These are phyloP conservation scores for Spizellomyces punctatus DNA, from an alignment of 192 early-diverging fungal genomes.

Conservation along the genomic window DNA sequence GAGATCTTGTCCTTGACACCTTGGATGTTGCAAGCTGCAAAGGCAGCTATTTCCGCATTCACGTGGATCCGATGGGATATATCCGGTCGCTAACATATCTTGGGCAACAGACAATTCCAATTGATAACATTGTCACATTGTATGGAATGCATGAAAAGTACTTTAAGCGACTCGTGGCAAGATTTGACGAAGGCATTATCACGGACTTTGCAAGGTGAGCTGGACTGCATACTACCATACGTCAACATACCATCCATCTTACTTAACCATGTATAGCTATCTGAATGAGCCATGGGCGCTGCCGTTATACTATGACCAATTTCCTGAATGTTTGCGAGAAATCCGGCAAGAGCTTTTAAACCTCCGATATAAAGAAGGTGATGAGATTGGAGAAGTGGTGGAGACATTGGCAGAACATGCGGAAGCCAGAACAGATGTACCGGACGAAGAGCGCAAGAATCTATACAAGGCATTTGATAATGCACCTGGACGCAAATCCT, in stretches of 20 bases:
- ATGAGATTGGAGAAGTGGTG: slow-evolving; percentile 38
- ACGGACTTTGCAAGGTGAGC: slow-evolving; percentile 52
- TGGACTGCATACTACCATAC: background rate
- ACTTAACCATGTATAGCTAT: slow-evolving; percentile 36
- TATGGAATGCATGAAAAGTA: slow-evolving; percentile 58
- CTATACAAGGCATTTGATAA: slow-evolving; percentile 52
- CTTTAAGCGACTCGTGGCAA: slow-evolving; percentile 48
- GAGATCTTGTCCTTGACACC: slow-evolving; percentile 49
- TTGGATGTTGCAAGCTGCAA: background rate
- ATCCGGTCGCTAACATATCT: slow-evolving; percentile 55
- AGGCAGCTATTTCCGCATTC: slow-evolving; percentile 51
- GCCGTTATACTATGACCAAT: slow-evolving; percentile 57
- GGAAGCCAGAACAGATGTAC: slow-evolving; percentile 31
- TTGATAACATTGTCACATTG: slow-evolving; percentile 47
- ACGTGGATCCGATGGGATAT: slow-evolving; percentile 46
- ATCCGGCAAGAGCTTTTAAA: slow-evolving; percentile 34
- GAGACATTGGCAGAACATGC: slow-evolving; percentile 32
- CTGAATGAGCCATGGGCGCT: slow-evolving; percentile 55
- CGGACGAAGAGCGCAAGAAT: slow-evolving; percentile 37
- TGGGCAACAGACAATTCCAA: slow-evolving; percentile 39
- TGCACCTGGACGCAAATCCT: slow-evolving; percentile 34
- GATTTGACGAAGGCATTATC: slow-evolving; percentile 62
- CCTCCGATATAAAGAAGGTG: slow-evolving; percentile 15
- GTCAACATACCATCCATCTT: background rate
- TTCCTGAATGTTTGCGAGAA: slow-evolving; percentile 37